Evolutionary conservation across 139 green algal genomes (phyloP).

Genomic region (Picochlorum sp.): DNA sequence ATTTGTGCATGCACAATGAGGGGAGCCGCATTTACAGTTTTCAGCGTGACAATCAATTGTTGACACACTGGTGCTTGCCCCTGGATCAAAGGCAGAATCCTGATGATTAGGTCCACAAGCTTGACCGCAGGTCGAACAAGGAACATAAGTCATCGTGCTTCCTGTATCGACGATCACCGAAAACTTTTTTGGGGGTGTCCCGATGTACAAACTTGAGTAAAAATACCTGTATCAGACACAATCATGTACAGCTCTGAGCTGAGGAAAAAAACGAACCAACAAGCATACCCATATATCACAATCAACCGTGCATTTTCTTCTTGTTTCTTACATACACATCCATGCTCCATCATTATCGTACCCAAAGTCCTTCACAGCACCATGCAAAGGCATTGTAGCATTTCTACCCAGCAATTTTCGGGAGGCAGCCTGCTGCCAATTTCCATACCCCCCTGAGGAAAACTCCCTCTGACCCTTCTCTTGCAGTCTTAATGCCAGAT

Average conservation of each 20-base stretch:
- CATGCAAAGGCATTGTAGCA: slow-evolving; percentile 41
- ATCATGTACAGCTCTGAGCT: not conserved
- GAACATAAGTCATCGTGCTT: slow-evolving; percentile 88
- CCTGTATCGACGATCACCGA: slow-evolving; percentile 93
- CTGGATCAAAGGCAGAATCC: slow-evolving; percentile 55
- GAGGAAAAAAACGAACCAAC: not conserved
- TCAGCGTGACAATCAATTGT: slow-evolving; percentile 42
- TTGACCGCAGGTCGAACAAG: slow-evolving; percentile 58
- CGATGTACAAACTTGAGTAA: slow-evolving; percentile 65
- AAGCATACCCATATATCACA: not conserved
- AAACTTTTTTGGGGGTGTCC: slow-evolving; percentile 66
- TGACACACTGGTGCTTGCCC: slow-evolving; percentile 31
- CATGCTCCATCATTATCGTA: no score
- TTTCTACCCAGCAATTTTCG: no score
- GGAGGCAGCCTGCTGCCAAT: no score
- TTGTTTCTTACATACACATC: no score
- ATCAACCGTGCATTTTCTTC: not conserved
- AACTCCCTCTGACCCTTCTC: no score
- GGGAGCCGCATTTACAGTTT: slow-evolving; percentile 61
- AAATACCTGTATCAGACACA: slow-evolving; percentile 78
- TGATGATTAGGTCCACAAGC: slow-evolving; percentile 48
- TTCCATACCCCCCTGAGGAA: no score
- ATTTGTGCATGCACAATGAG: slow-evolving; percentile 41
- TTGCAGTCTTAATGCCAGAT: no score
- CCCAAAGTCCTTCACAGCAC: slow-evolving; percentile 59